Evolutionary conservation across 768 basidiomycete species (phyloP).

Genomic region (Pleurotus tuoliensis): DNA sequence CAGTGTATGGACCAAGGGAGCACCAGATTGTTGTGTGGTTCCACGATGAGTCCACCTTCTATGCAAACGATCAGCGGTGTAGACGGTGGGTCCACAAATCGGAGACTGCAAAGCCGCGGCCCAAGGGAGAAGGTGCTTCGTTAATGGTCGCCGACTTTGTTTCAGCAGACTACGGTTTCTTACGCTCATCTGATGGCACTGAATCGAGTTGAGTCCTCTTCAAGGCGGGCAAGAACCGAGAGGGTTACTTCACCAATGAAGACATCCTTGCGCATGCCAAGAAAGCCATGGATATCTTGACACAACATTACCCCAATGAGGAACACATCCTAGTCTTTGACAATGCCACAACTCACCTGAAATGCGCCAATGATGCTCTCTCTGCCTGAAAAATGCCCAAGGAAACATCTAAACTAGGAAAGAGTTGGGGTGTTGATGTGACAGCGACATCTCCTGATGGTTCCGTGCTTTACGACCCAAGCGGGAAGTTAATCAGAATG

Average conservation of each 20-base stretch:
- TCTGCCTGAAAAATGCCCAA: constrained; percentile 28
- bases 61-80: constrained; percentile 24
- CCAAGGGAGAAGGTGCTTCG: constrained; percentile 30
- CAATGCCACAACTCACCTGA: constrained; percentile 24
- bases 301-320: constrained; percentile 16
- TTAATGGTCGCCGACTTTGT: constrained; percentile 31
- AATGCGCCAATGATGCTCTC: constrained; percentile 19
- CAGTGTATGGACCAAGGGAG: constrained; percentile 1
- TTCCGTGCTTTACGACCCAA: constrained; percentile 15
- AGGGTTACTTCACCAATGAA: constrained; percentile 20
- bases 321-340: constrained; percentile 24
- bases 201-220: constrained; percentile 16
- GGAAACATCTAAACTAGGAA: constrained; percentile 1
- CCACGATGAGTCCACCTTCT: constrained; percentile 33
- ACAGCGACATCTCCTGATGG: constrained; percentile 12
- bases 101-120: constrained; percentile 18
- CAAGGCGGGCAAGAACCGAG: constrained; percentile 18
- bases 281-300: constrained; percentile 22
- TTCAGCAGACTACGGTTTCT: constrained; percentile 16
- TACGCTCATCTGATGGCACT: constrained; percentile 9
- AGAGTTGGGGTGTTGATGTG: constrained; percentile 8
- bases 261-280: constrained; percentile 20
- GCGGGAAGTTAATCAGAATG: constrained; percentile 16
- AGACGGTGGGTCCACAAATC: constrained; percentile 21
- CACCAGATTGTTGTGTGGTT: constrained; percentile 9